Evolutionary conservation across 1,284 basidiomycete genomes (phyloP), one percentile per base, ranked within the genome.

Genomic region (Ustilago vetiveriae): DNA sequence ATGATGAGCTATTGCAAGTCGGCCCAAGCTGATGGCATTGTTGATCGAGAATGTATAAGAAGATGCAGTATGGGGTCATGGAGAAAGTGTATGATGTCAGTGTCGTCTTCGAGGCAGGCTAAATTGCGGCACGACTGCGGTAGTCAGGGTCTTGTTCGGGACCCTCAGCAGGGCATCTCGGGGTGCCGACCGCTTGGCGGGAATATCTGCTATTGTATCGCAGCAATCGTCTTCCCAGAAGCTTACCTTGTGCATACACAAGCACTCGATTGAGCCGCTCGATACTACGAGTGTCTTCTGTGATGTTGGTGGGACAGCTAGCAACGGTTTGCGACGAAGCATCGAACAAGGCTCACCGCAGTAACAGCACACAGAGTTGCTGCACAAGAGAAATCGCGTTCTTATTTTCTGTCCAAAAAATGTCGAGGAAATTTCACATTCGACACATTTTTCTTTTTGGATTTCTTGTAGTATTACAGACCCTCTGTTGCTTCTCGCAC

Each of bases 221-320:
- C n/a, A n/a, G n/a, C n/a, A n/a, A n/a, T n/a, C n/a, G n/a, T n/a
- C n/a, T n/a, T n/a, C n/a, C n/a, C 16, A n/a, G 16, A 6, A 30
- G 41, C 59, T 47, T 32, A 63, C 59, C 59, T 65, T 60, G 64
- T 67, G 64, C 55, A 11, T 21, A 54, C 44, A 65, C 62, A 65
- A 65, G 62, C 62, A 44, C 45, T 49, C 19, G 24, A 33, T 16
- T 41, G 54, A 44, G 62, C 62, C 62, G 50, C 54, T 54, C 29
- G 36, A 33, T 40, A 30, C n/a, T 41, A 30, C 44, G 33, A 35
- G 40, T 24, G 17, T 33, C n/a, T n/a, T n/a, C n/a, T n/a, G 39
- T 9, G 33, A 37, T 30, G 23, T 8, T 56, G 47, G 43, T 52
- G 35, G 49, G 17, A 10, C 23, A 40, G 46, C 22, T 35, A n/a